phyloP scores from a whole-genome alignment of 345 rosid species.

The Psidium guajava region DNA sequence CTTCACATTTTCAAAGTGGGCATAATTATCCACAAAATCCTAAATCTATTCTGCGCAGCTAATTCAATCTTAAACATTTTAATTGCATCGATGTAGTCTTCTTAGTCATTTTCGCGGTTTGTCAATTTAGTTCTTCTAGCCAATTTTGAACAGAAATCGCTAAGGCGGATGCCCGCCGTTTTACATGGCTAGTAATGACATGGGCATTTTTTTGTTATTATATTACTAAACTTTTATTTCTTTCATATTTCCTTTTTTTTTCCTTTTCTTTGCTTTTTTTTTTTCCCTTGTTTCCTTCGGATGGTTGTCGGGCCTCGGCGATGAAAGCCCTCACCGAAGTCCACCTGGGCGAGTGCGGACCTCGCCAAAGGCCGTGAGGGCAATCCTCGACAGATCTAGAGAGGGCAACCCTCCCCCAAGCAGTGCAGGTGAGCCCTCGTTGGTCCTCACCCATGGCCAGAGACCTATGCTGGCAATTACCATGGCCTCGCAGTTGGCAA shows the following conservation, averaged over 20 bases:
- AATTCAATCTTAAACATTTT: rapidly evolving
- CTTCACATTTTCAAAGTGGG: not conserved
- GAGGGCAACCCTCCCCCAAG: too few relatives aligned
- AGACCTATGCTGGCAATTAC: too few relatives aligned
- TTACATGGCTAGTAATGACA: not conserved
- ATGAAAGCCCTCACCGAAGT: not conserved
- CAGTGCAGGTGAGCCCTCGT: too few relatives aligned
- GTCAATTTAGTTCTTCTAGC: not conserved
- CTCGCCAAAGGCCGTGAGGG: rapidly evolving
- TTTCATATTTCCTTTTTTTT: not conserved
- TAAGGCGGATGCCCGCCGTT: rapidly evolving
- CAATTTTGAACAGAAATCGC: not conserved
- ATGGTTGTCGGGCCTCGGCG: rapidly evolving
- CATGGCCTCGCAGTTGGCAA: rapidly evolving
- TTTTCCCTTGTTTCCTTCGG: not conserved
- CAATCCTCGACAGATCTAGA: rapidly evolving
- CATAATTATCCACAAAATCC: rapidly evolving
- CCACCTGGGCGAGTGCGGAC: rapidly evolving
- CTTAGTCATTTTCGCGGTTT: not conserved
- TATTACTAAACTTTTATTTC: too few relatives aligned
- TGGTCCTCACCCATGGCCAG: too few relatives aligned
- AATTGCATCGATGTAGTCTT: too few relatives aligned
- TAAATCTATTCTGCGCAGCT: rapidly evolving
- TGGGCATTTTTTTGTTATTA: not conserved
- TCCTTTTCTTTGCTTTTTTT: rapidly evolving